A percentile compares a stretch with the other conserved stretches of the same genome.
These are phyloP conservation scores for Bryum argenteum DNA, from an alignment of 225 moss, liverwort and hornwort genomes.

Conservation along the genomic window DNA sequence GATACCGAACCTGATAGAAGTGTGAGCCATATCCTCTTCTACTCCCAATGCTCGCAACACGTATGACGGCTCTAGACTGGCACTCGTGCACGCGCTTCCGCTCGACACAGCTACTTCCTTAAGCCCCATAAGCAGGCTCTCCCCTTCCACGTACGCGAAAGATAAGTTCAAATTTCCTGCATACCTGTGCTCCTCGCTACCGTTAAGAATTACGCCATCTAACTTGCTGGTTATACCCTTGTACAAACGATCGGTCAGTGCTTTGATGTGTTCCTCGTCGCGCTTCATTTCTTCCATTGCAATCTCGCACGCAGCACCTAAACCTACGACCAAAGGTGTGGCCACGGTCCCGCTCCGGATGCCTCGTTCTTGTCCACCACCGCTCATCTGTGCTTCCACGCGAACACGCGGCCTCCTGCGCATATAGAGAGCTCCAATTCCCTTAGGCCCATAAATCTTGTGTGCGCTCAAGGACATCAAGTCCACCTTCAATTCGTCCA, in stretches of 20 bases:
- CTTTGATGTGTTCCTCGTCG: constrained; percentile 66
- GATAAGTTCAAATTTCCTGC: constrained; percentile 87
- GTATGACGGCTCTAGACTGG: constrained; percentile 96
- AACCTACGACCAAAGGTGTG: constrained; percentile 82
- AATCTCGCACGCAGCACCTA: constrained; percentile 87
- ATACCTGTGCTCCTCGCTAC: constrained; percentile 85
- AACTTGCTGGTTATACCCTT: constrained; percentile 66
- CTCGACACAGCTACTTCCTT: constrained; percentile 99
- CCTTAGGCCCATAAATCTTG: constrained; percentile 92
- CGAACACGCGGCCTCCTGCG: constrained; percentile 90
- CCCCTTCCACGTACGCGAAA: constrained; percentile 94
- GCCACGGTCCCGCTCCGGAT: constrained; percentile 90
- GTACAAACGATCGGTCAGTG: constrained; percentile 61
- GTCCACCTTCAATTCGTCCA: constrained; percentile 93
- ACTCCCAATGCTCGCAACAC: constrained; percentile 95
- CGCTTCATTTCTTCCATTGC: constrained; percentile 81
- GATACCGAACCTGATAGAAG: constrained; percentile 92
- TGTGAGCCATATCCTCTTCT: constrained; percentile 98
- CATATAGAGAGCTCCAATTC: constrained; percentile 85
- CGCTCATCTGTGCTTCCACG: constrained; percentile 90
- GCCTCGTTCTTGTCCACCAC: constrained; percentile 96
- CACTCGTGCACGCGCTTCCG: constrained; percentile 96
- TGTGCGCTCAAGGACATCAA: constrained; percentile 96
- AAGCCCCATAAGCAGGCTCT: constrained; percentile 93
- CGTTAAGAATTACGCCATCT: constrained; percentile 81